Base-by-base conservation (phyloP, 352 stramenopile species). In the Globisporangium takayamanum region DNA sequence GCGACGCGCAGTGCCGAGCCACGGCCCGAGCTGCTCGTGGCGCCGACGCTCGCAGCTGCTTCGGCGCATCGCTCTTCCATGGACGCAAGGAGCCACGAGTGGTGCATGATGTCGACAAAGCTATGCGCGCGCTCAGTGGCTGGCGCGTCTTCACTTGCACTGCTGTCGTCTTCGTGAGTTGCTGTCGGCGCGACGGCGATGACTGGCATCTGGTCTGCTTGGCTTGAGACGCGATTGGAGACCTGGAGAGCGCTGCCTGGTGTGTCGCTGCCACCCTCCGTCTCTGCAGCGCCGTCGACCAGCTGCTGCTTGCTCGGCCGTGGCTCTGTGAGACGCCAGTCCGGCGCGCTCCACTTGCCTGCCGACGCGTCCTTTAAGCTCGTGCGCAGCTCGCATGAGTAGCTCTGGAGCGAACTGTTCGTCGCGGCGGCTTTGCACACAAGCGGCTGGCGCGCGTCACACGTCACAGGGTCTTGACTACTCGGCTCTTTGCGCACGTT, bases 91-190 rank as follows among this genome's bases (percentile, higher is more conserved):
- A 92, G 66, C 81, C 81, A 92, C 61, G 79, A 80, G 37, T 74
- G 57, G 49, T 88, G 63, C 81, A 92, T 89, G 28, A 88, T 70
- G 59, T 91, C 72, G n/a, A 91, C 79, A 53, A 89, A 88, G 3
- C 69, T 68, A 56, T 74, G 68, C 2, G 69, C 57, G 2, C 67
- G 64, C 20, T 41, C 16, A 10, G 15, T 30, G 12, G 57, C 53
- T 6, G 14, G 52, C 3, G 53, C 47, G 0, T 64, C 45, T 11
- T 16, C 45, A 50, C 8, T 30, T 7, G 41, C 14, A 0, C 50
- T 46, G 0, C 64, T 52, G 0, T 64, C 53, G 8, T 30, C n/a
- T 14, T 57, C 37, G 10, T 25, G 11, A 6, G 10, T 18, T 0
- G 42, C 5, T 4, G 42, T 7, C 15, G 42, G 5, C 1, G 14